A percentile compares a stretch with the other conserved stretches of the same genome.
Conservation (phyloP, 306 rosid genomes). For the Trifolium fragiferum region DNA sequence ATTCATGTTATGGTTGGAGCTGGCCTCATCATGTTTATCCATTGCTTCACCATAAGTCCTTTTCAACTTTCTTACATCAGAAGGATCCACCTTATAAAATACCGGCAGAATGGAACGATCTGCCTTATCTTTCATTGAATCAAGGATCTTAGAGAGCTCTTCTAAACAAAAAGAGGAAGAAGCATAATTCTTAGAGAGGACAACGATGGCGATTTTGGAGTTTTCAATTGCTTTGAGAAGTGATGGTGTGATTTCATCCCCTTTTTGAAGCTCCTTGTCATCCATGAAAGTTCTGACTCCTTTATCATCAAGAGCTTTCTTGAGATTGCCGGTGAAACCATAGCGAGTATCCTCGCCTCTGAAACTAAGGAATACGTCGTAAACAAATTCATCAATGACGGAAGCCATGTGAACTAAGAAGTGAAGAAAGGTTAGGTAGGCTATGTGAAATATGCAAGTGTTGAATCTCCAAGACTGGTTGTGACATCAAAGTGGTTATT, state of each 20-base stretch:
- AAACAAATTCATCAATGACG: no score
- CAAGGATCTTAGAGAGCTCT: not conserved
- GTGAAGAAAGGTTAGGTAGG: no score
- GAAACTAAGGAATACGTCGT: not conserved
- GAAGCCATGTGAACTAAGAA: no score
- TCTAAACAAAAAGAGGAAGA: not conserved
- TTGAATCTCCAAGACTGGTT: no score
- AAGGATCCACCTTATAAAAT: not conserved
- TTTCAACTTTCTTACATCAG: not conserved
- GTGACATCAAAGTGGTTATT: no score
- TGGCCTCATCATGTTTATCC: not conserved
- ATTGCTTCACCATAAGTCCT: not conserved
- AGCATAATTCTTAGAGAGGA: not conserved
- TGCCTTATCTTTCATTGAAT: not conserved
- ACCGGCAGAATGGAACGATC: not conserved
- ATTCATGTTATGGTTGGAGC: no score
- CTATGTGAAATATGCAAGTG: no score
- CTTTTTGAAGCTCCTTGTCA: not conserved
- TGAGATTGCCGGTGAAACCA: not conserved
- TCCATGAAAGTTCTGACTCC: not conserved
- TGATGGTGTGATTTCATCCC: not conserved
- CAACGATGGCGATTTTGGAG: not conserved
- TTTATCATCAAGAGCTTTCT: not conserved
- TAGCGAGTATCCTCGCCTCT: not conserved
- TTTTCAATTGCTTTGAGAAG: not conserved